Evolutionary conservation across 1,284 basidiomycete species (phyloP).

Genomic region (Nidula niveotomentosa): DNA sequence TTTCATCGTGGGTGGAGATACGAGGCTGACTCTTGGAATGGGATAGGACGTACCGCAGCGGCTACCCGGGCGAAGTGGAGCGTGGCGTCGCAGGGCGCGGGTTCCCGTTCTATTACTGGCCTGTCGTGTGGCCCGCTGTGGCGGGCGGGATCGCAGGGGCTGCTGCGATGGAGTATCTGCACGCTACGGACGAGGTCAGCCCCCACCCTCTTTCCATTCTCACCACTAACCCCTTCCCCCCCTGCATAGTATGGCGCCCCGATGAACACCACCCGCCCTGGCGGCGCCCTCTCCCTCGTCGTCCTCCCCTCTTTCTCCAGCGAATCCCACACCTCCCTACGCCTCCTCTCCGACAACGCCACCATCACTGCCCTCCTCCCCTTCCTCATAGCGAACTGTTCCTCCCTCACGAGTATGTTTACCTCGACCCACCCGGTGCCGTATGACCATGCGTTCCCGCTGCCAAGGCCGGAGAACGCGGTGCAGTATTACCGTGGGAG

Average conservation of each 20-base stretch:
- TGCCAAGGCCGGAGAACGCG: constrained; percentile 29
- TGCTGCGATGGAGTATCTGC: constrained; percentile 32
- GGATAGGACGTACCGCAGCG: constrained; percentile 54
- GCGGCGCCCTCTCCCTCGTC: background rate
- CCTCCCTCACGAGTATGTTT: constrained; percentile 11
- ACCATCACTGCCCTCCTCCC: constrained; percentile 26
- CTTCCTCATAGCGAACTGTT: constrained; percentile 32
- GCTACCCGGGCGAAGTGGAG: constrained; percentile 45
- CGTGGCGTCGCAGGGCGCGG: constrained; percentile 43
- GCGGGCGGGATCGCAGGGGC: constrained; percentile 30
- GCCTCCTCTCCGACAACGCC: constrained; percentile 20
- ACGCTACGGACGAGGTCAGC: constrained; percentile 28
- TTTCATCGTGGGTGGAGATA: background rate
- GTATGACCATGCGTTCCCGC: constrained; percentile 26
- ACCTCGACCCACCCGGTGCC: constrained; percentile 20
- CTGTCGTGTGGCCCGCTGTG: constrained; percentile 42
- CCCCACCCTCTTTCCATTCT: background rate
- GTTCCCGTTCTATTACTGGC: constrained; percentile 63
- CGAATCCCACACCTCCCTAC: constrained; percentile 8
- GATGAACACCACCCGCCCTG: background rate
- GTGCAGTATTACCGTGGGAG: constrained; percentile 52
- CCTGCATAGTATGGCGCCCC: background rate
- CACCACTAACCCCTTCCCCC: background rate
- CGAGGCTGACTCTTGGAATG: background rate
- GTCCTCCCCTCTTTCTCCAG: constrained; percentile 5